Base-by-base conservation (phyloP, 176 grass and related monocot genomes). In the Triticum timopheevii region DNA sequence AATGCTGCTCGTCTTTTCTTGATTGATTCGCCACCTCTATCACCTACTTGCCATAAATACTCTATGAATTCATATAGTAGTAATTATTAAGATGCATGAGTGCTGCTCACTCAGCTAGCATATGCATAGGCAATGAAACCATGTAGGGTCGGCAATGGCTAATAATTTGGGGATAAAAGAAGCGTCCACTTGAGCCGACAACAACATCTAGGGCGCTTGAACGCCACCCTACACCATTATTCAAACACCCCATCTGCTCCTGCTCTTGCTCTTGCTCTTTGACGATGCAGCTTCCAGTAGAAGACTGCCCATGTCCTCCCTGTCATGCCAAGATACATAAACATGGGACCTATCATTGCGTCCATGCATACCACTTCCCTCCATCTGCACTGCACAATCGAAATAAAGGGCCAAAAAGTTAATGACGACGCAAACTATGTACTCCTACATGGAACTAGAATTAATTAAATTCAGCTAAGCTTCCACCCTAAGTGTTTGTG, bases 171-270 rank as follows among this genome's bases (percentile, higher is more conserved):
- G 0, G 36, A 61, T n/a, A 65, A 47, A 58, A 89, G n/a, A 71
- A 40, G 7, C 4, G 34, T 2, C 80, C 85, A 87, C 81, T 87
- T 87, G 85, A 52, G 27, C 81, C 85, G 85, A 91, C 89, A 87
- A 76, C 68, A 91, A 76, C 89, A 91, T 87, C 85, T 87, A 81
- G 85, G 81, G 81, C 61, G 49, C 85, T 87, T 91, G 81, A 87
- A 87, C 77, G 76, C 81, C 85, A 87, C 85, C 89, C 65, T 84
- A 74, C 13, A 47, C 42, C 38, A 91, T 76, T 87, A 91, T 91
- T 91, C 81, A 84, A 91, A 91, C 81, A 87, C 81, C 59, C 81
- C 89, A 81, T 67, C 77, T 42, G 2, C 40, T 11, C 40, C 11
- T 76, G 67, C 85, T 75, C 76, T 79, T 69, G 10, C 40, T 11